Conservation (phyloP, 352 stramenopile genomes). For the Phytophthora gonapodyides region DNA sequence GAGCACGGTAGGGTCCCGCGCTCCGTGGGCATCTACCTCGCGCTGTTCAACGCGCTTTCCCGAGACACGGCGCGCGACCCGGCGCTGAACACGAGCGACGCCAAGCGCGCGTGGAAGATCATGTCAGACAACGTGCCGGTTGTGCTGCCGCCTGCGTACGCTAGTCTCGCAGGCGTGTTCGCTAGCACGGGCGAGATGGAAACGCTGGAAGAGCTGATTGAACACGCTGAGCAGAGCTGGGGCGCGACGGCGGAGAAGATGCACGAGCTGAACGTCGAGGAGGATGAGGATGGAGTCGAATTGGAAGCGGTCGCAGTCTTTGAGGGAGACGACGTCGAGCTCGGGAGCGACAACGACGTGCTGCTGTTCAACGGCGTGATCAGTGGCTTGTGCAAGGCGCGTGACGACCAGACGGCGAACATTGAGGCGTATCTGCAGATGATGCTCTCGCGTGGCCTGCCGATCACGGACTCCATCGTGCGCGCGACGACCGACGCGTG, state of each 20-base stretch:
- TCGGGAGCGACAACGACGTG: constrained; percentile 36
- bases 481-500: constrained; percentile 76
- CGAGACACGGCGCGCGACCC: constrained; percentile 66
- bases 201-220: constrained; percentile 67
- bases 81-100: constrained; percentile 68
- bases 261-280: constrained; percentile 34
- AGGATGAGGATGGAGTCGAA: constrained; percentile 39
- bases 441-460: constrained; percentile 54
- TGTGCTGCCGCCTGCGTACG: constrained; percentile 73
- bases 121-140: constrained; percentile 71
- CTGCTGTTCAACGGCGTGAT: constrained; percentile 84
- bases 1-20: constrained; percentile 36
- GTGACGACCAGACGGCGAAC: constrained; percentile 66
- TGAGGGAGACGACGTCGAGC: constrained; percentile 32
- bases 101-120: constrained; percentile 75
- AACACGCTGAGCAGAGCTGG: constrained; percentile 54
- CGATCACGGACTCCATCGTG: constrained; percentile 78
- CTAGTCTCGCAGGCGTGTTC: constrained; percentile 83
- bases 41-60: constrained; percentile 84
- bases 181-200: constrained; percentile 73
- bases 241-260: constrained; percentile 29
- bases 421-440: constrained; percentile 64
- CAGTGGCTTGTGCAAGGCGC: constrained; percentile 77
- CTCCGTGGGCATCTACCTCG: constrained; percentile 67
- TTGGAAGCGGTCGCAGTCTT: constrained; percentile 32